Conservation (phyloP, 306 rosid genomes). For the Cucurbita maxima region DNA sequence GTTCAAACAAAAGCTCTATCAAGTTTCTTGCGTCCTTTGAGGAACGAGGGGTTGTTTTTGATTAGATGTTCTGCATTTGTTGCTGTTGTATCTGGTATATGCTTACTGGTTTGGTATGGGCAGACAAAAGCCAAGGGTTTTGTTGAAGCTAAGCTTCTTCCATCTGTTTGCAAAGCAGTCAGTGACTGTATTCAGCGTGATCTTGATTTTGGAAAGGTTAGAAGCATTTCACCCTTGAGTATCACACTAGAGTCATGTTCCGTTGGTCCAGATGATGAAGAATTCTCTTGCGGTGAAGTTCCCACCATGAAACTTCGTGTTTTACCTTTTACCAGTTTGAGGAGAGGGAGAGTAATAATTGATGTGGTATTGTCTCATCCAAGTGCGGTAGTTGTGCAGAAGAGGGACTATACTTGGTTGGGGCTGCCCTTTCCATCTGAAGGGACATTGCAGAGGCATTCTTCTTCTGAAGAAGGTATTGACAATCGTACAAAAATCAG, state of each 20-base stretch:
- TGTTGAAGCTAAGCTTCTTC: slow-evolving; percentile 53
- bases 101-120: slow-evolving; percentile 71
- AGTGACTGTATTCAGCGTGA: slow-evolving; percentile 66
- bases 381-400: slow-evolving; percentile 50
- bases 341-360: slow-evolving; percentile 75
- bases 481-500: slow-evolving; percentile 56
- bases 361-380: slow-evolving; percentile 76
- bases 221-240: slow-evolving; percentile 70
- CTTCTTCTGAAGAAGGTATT: slow-evolving; percentile 59
- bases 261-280: slow-evolving; percentile 60
- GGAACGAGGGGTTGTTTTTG: slow-evolving; percentile 63
- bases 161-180: slow-evolving; percentile 62
- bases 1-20: slow-evolving; percentile 29
- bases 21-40: slow-evolving; percentile 32
- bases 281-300: slow-evolving; percentile 77
- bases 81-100: slow-evolving; percentile 56
- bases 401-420: slow-evolving; percentile 79
- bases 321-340: slow-evolving; percentile 64
- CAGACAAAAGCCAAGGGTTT: slow-evolving; percentile 49
- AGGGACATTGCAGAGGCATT: slow-evolving; percentile 23
- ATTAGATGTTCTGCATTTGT: slow-evolving; percentile 55
- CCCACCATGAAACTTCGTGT: slow-evolving; percentile 56
- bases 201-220: slow-evolving; percentile 63
- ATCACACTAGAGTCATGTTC: slow-evolving; percentile 73
- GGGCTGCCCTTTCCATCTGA: slow-evolving; percentile 52